phyloP scores from a whole-genome alignment of 805 yeast species.

The Candida xyloterini region DNA sequence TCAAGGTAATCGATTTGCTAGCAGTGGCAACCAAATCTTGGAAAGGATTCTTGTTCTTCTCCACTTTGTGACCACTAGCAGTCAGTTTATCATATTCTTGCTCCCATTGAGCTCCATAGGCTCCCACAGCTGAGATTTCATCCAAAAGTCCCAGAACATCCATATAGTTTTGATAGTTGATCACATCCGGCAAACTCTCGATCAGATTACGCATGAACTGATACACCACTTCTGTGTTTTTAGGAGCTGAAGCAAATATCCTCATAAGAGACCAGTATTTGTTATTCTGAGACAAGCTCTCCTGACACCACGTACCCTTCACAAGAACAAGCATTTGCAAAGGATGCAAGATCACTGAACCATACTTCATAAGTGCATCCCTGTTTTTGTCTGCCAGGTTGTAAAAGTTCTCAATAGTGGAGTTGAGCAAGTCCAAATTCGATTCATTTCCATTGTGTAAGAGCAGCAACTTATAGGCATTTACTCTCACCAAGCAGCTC shows the following conservation, averaged over 20 bases:
- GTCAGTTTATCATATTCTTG: conserved; percentile 50
- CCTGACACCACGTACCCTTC: conserved; percentile 42
- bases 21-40: conserved; percentile 57
- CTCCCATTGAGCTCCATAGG: conserved; percentile 74
- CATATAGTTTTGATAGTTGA: conserved; percentile 55
- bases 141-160: conserved; percentile 68
- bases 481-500: conserved; percentile 39
- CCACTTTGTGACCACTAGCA: conserved; percentile 42
- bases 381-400: conserved; percentile 28
- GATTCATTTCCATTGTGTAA: conserved; percentile 34
- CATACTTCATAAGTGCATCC: conserved; percentile 45
- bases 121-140: conserved; percentile 79
- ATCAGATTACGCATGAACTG: conserved; percentile 44
- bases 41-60: conserved; percentile 43
- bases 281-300: conserved; percentile 35
- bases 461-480: conserved; percentile 51
- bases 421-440: conserved; percentile 20
- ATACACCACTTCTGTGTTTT: conserved; percentile 42
- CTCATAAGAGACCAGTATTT: conserved; percentile 50
- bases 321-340: conserved; percentile 47
- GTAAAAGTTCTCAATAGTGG: conserved; percentile 26
- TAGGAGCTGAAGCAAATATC: conserved; percentile 42
- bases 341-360: conserved; percentile 43
- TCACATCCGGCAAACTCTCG: conserved; percentile 30
- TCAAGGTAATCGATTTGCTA: conserved; percentile 57